Base-by-base conservation (phyloP, 768 basidiomycete genomes). In the Trametes gibbosa region DNA sequence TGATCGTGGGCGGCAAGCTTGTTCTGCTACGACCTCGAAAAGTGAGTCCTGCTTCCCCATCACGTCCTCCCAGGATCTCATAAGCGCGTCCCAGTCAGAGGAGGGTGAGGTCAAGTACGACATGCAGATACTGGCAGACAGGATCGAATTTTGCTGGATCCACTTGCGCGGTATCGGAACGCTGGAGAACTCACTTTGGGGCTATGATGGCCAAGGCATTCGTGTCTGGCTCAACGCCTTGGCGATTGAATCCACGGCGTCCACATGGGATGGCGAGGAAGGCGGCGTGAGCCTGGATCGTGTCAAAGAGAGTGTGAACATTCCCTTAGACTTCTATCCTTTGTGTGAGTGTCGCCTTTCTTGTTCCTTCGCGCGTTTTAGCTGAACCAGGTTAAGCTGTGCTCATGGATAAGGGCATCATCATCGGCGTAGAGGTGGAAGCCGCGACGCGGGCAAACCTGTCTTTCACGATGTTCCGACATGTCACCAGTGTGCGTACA, bases 91-190 rank as follows among this genome's bases (percentile, higher is more conserved):
- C 42, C 50, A 95, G 91, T 85, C 92, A 2, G 90, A 84, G 1
- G 79, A 84, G 56, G 86, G 91, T 65, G 95, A 98, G 76, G 92
- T 96, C 70, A 92, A 88, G 66, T 99, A 99, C 68, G 96, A 98
- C 73, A 87, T 98, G 81, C 96, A 98, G 70, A 90, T 98, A 32
- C 87, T 99, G 43, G 94, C 96, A 0, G 93, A 97, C 61, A 84
- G 88, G n/a, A 92, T 98, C 63, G 96, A 99, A 69, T 95, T 97
- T 69, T 99, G 95, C 73, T 99, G 96, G 96, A 97, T 95, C 53
- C 96, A 98, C 77, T 78, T 99, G 42, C 85, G 90, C 39, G 96
- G 96, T 1, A 93, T 99, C 40, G 91, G 89, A 6, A 85, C 92
- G 2, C 75, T 99, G 47, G 96, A 98, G 70, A 99, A 99, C 74